These are phyloP conservation scores for Candida xiaguanensis DNA, from an alignment of 805 yeast genomes.

Conservation along the genomic window DNA sequence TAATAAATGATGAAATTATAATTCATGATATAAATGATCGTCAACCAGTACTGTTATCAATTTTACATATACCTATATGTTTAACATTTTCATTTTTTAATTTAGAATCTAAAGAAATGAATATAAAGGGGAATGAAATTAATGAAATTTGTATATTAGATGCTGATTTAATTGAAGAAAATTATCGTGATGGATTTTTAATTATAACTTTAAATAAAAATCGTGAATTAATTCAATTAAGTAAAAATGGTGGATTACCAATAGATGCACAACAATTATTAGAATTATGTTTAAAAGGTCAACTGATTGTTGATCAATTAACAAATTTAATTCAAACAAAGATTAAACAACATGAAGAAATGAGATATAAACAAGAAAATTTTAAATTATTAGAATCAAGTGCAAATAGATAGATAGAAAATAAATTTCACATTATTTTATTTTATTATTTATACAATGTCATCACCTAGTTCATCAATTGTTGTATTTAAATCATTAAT, in stretches of 20 bases:
- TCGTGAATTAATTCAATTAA: constrained; percentile 84
- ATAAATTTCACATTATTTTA: not conserved
- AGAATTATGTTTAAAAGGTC: constrained; percentile 67
- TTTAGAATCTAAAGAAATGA: constrained; percentile 59
- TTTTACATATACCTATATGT: constrained; percentile 87
- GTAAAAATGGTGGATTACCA: constrained; percentile 87
- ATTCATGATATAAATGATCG: constrained; percentile 74
- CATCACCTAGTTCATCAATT: constrained; percentile 5
- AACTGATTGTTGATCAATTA: constrained; percentile 53
- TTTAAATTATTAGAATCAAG: constrained; percentile 35
- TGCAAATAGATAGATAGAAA: constrained; percentile 21
- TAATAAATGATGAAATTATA: constrained; percentile 49
- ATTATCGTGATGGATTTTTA: constrained; percentile 69
- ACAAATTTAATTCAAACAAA: constrained; percentile 60
- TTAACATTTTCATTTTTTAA: constrained; percentile 85
- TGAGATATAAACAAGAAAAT: constrained; percentile 37
- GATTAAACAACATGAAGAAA: constrained; percentile 51
- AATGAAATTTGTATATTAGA: constrained; percentile 67
- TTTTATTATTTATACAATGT: constrained; percentile 8
- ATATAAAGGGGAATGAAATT: constrained; percentile 62
- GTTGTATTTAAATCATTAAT: not conserved
- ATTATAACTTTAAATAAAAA: constrained; percentile 87
- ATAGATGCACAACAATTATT: constrained; percentile 68
- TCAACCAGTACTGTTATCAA: constrained; percentile 80
- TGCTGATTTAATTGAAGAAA: constrained; percentile 74